Base-by-base conservation (phyloP, 2,329 filamentous ascomycete species). In the Sclerotinia borealis region DNA sequence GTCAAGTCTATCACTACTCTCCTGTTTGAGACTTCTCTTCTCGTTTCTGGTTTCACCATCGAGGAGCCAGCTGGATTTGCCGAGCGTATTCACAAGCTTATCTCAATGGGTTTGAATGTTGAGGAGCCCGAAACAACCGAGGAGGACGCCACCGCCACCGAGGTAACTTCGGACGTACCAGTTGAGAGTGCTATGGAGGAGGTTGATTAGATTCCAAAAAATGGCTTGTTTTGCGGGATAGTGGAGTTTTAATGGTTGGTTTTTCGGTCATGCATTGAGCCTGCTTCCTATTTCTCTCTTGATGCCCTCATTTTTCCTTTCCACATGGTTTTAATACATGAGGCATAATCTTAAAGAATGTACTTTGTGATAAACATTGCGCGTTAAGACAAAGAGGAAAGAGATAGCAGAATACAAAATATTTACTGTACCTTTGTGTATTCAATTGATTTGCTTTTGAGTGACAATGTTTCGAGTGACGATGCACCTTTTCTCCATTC, bases 1-100 rank as follows among this genome's bases (percentile, higher is more conserved):
- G 95, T 99, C 84, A 98, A 98, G 87, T 96, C 92, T 67, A 98
- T 99, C 77, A 96, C 95, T 72, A 93, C 96, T 82, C 90, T 99
- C 63, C 89, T 99, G 73, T 99, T 95, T 81, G 95, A 99, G 89
- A 99, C 95, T 72, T 98, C 95, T 48, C 90, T 99, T 66, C 87
- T 99, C 66, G 95, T 98, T 76, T 98, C 95, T 73, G 95, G 95
- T 75, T 99, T 99, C 90, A 98, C 95, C 78, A 98, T 99, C 74
- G 95, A 99, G 67, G 95, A 99, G 86, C 95, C 95, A 69, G 92
- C 95, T 73, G 90, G 91, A 80, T 99, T 98, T 78, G 92, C 95
- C 70, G 93, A 97, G 86, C 93, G 95, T 78, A 98, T 99, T 78
- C 93, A 99, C 91, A 97, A 97, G 90, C 92, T 99, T 71, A 93